Percentiles rank a stretch among this genome's conserved stretches.
Evolutionary conservation across 208 protist species (phyloP).

Genomic region (Herpetomonas tarakana): DNA sequence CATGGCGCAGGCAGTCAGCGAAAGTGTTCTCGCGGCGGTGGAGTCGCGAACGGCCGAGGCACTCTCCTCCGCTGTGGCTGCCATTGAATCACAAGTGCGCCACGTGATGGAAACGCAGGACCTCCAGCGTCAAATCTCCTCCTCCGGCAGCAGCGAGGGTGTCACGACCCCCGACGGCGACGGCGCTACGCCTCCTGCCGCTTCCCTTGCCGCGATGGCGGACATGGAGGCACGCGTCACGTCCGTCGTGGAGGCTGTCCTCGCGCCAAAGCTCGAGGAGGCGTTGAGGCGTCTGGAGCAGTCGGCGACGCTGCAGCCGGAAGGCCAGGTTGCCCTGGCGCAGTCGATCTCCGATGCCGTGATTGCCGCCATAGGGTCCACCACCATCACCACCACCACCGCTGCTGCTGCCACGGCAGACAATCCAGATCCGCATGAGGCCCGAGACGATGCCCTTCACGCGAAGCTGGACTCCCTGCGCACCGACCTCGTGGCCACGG

Average conservation of each 20-base stretch:
- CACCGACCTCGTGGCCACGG: slow-evolving; percentile 33
- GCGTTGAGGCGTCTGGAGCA: not conserved
- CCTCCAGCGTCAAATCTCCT: not conserved
- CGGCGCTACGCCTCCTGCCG: no score
- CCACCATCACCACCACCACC: not conserved
- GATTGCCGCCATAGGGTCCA: not conserved
- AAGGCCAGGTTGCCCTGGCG: not conserved
- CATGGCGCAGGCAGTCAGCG: slow-evolving; percentile 66
- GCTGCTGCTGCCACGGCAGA: not conserved
- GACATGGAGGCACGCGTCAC: slow-evolving; percentile 24
- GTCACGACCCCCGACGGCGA: not conserved
- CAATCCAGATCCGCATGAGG: no score
- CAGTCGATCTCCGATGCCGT: slow-evolving; percentile 1
- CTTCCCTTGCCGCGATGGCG: no score
- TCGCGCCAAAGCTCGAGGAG: slow-evolving; percentile 27
- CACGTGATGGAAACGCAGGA: slow-evolving; percentile 8
- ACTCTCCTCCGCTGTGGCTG: slow-evolving; percentile 18
- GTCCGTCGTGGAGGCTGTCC: slow-evolving; percentile 44
- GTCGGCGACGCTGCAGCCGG: not conserved
- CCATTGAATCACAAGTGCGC: slow-evolving; percentile 20
- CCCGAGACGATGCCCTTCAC: slow-evolving; percentile 2
- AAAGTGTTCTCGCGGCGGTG: slow-evolving; percentile 48
- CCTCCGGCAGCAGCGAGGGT: not conserved
- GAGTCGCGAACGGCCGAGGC: slow-evolving; percentile 22
- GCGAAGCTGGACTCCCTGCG: slow-evolving; percentile 23